A percentile compares a stretch with the other conserved stretches of the same genome.
Evolutionary conservation across 2,329 filamentous ascomycete species (phyloP).

Genomic region (Fusarium nematophilum): DNA sequence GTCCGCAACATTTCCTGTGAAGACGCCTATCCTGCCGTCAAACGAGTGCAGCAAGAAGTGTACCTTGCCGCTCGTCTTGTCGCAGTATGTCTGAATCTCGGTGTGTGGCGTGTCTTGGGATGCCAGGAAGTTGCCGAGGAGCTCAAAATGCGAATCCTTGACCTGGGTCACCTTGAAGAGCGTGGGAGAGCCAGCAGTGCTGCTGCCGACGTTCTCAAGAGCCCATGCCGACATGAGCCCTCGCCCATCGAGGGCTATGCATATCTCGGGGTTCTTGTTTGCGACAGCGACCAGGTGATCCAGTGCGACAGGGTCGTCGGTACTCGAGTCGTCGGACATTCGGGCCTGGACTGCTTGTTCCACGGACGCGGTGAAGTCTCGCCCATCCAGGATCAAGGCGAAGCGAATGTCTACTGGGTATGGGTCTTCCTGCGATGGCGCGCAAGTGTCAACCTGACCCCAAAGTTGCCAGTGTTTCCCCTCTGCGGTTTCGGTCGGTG

Average conservation of each 20-base stretch:
- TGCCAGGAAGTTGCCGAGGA: conserved; percentile 51
- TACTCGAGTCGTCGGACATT: conserved; percentile 65
- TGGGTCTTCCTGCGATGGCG: conserved; percentile 69
- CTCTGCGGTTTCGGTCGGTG: conserved; percentile 76
- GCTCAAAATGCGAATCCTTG: conserved; percentile 65
- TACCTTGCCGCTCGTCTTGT: conserved; percentile 71
- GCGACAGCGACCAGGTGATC: conserved; percentile 89
- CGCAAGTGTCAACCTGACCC: conserved; percentile 80
- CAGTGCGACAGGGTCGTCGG: conserved; percentile 74
- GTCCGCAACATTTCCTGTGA: conserved; percentile 80
- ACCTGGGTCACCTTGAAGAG: conserved; percentile 91
- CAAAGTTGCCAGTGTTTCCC: conserved; percentile 81
- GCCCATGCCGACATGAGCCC: conserved; percentile 94
- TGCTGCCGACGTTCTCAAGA: conserved; percentile 84
- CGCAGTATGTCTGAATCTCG: conserved; percentile 80
- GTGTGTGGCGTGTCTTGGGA: conserved; percentile 59
- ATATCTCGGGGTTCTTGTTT: conserved; percentile 87
- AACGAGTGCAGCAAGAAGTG: conserved; percentile 85
- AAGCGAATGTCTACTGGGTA: conserved; percentile 38
- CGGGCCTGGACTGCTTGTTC: conserved; percentile 77
- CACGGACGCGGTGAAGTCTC: conserved; percentile 81
- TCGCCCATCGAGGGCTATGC: conserved; percentile 83
- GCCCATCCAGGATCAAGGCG: conserved; percentile 84
- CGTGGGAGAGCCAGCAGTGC: conserved; percentile 70
- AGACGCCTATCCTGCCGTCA: conserved; percentile 85